Conservation (phyloP, 148 eudicot genomes). For the Rhododendron williamsianum region DNA sequence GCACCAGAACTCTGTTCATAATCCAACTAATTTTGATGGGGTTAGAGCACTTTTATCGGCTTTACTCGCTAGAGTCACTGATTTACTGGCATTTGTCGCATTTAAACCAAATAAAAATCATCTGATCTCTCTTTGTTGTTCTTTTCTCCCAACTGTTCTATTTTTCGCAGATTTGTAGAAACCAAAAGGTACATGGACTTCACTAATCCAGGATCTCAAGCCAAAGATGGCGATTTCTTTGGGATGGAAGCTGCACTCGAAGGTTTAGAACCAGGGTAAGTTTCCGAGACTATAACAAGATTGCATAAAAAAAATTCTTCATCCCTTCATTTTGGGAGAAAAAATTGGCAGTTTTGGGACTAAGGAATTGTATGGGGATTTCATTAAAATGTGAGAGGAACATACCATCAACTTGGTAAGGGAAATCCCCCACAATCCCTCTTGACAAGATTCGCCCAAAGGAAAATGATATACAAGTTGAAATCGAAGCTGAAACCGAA, state of each 20-base stretch:
- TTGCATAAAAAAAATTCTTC: neutral
- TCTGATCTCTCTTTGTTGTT: neutral
- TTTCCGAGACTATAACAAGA: neutral
- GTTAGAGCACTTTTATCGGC: conserved; percentile 16
- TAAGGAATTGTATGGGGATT: neutral
- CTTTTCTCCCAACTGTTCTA: neutral
- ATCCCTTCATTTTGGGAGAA: neutral
- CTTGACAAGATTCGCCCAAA: neutral
- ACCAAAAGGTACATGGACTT: conserved; percentile 92
- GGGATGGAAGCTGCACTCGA: conserved; percentile 77
- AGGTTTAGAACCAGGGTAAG: conserved; percentile 86
- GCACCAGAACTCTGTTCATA: conserved; percentile 63
- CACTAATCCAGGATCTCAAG: conserved; percentile 82
- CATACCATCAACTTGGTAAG: neutral
- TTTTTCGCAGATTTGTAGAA: conserved; percentile 65
- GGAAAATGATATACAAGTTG: neutral
- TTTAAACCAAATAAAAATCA: neutral
- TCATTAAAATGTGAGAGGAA: neutral
- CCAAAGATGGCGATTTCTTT: conserved; percentile 71
- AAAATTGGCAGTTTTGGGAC: neutral
- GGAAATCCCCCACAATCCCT: neutral
- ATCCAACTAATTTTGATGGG: conserved; percentile 84
- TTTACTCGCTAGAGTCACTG: neutral
- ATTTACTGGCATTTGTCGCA: neutral
- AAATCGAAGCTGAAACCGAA: neutral